Conservation (phyloP, 2,329 filamentous ascomycete species). For the Fusarium verticillioides region DNA sequence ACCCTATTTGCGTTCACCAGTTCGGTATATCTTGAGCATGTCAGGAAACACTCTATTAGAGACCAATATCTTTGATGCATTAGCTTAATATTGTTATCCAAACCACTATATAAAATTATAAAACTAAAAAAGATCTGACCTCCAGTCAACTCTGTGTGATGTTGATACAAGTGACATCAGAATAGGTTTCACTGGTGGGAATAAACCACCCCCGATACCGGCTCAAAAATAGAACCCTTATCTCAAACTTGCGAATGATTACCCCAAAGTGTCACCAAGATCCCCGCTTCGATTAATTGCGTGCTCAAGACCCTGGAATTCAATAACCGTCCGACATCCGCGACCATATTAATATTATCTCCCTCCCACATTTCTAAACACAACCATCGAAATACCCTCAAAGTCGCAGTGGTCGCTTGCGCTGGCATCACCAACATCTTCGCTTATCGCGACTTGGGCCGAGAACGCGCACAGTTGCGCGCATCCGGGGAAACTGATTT, state of each 20-base stretch:
- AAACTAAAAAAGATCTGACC: neutral
- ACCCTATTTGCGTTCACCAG: neutral
- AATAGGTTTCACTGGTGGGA: neutral
- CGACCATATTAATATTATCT: neutral
- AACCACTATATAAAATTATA: neutral
- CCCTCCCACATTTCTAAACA: neutral
- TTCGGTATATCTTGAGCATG: neutral
- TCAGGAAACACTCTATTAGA: neutral
- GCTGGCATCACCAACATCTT: constrained; percentile 16
- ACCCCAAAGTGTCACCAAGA: constrained; percentile 19
- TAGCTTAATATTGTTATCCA: too few relatives aligned
- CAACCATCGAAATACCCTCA: neutral
- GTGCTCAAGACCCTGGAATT: constrained; percentile 28
- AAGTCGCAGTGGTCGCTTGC: neutral
- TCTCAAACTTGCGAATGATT: constrained; percentile 26
- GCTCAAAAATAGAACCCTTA: constrained; percentile 21
- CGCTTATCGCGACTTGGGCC: constrained; percentile 31
- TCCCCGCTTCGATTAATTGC: constrained; percentile 36
- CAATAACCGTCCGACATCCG: constrained; percentile 10
- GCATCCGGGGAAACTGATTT: constrained; percentile 9
- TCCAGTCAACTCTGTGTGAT: too few relatives aligned
- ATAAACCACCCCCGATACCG: constrained; percentile 26
- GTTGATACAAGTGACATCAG: neutral
- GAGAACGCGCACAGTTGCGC: constrained; percentile 30
- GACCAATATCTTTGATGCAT: neutral